These are phyloP conservation scores for Linanthus parryae DNA, from an alignment of 148 eudicot species.

Conservation along the genomic window DNA sequence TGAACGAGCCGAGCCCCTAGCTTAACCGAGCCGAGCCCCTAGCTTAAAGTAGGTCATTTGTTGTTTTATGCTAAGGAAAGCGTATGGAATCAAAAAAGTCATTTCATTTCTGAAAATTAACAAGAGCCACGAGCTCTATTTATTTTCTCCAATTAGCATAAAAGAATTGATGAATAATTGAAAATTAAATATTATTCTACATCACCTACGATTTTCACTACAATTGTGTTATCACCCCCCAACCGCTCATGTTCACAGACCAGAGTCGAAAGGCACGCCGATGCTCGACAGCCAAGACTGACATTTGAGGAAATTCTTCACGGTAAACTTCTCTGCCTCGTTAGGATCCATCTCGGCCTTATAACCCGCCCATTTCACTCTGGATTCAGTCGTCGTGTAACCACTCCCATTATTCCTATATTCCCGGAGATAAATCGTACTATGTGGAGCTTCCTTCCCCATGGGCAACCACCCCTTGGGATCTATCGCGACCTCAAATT, in stretches of 20 bases:
- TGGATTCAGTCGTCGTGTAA: slow-evolving; percentile 1
- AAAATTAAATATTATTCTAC: too few species aligned
- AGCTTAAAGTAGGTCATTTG: too few species aligned
- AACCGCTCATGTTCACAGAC: not conserved
- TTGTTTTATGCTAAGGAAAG: too few species aligned
- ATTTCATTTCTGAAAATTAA: too few species aligned
- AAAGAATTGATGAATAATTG: too few species aligned
- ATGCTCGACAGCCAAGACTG: slow-evolving; percentile 15
- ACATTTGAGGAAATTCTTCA: slow-evolving; percentile 11
- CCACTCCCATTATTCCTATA: slow-evolving; percentile 18
- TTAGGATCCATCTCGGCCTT: slow-evolving; percentile 6
- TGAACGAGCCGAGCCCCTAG: too few species aligned
- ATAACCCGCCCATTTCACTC: slow-evolving; percentile 21
- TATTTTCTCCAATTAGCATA: too few species aligned
- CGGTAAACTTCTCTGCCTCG: slow-evolving; percentile 14
- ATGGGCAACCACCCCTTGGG: slow-evolving; percentile 19
- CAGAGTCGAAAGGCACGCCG: slow-evolving; percentile 18
- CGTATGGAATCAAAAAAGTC: too few species aligned
- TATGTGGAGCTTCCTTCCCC: not conserved
- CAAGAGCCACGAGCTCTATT: too few species aligned
- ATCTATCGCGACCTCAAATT: slow-evolving; percentile 2
- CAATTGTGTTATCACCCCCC: too few species aligned
- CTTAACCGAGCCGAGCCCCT: too few species aligned
- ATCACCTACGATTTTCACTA: too few species aligned
- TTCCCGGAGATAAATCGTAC: slow-evolving; percentile 14